Evolutionary conservation across 371 early-diverging fungal species (phyloP).

Genomic region (Rhizopus stolonifer): DNA sequence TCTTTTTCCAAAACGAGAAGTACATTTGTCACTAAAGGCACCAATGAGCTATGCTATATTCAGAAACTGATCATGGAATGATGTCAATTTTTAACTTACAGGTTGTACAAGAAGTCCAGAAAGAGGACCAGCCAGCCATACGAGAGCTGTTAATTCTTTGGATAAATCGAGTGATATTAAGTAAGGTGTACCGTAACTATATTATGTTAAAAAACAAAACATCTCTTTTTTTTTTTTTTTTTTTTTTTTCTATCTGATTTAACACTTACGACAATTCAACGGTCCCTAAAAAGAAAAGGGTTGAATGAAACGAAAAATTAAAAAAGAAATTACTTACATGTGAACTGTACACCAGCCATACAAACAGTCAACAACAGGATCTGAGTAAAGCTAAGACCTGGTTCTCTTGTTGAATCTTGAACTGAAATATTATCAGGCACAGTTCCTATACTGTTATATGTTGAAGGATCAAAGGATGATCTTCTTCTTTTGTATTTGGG

Average conservation of each 20-base stretch:
- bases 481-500: conserved; percentile 40
- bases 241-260: no score
- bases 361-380: conserved; percentile 43
- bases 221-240: no score
- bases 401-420: conserved; percentile 13
- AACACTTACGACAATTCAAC: conserved; percentile 50
- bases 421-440: conserved; percentile 13
- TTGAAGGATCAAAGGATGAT: conserved; percentile 50
- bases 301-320: conserved; percentile 12
- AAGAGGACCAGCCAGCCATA: conserved; percentile 84
- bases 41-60: conserved; percentile 45
- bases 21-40: conserved; percentile 62
- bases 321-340: conserved; percentile 41
- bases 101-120: conserved; percentile 78
- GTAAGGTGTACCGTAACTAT: conserved; percentile 77
- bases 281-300: conserved; percentile 41
- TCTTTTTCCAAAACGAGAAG: conserved; percentile 59
- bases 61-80: background rate
- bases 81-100: conserved; percentile 13
- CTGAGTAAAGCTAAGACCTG: conserved; percentile 24
- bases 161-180: conserved; percentile 66
- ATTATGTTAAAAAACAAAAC: background rate
- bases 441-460: conserved; percentile 39
- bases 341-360: conserved; percentile 67
- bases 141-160: conserved; percentile 60